Conservation (phyloP, 768 basidiomycete species). For the Lentinula sp. region DNA sequence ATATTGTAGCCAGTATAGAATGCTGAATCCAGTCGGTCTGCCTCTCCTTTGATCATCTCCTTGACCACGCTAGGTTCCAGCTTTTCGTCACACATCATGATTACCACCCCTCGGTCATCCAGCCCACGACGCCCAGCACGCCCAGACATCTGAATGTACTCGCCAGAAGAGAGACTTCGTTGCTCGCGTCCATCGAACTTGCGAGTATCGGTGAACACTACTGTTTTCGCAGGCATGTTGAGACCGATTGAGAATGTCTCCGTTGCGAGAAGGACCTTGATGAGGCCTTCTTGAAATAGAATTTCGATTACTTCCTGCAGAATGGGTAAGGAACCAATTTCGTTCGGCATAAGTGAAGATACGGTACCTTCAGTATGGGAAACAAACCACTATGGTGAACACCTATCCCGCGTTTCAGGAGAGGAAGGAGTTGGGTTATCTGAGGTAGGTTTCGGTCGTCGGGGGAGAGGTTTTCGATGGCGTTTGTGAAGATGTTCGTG, state of each 20-base stretch:
- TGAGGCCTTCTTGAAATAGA: constrained; percentile 91
- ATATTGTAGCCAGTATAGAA: constrained; percentile 99
- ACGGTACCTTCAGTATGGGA: too few species aligned
- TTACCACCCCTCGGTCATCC: constrained; percentile 98
- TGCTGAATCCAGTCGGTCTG: constrained; percentile 93
- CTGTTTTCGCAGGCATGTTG: constrained; percentile 99
- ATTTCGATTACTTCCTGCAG: constrained; percentile 93
- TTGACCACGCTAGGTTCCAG: constrained; percentile 89
- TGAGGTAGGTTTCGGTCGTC: constrained; percentile 90
- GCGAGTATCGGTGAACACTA: constrained; percentile 90
- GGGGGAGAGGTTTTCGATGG: constrained; percentile 55
- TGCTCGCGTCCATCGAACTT: constrained; percentile 80
- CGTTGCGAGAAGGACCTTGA: constrained; percentile 97
- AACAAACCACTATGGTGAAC: too few species aligned
- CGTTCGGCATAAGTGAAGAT: too few species aligned
- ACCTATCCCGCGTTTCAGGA: constrained; percentile 46
- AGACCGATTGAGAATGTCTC: constrained; percentile 30
- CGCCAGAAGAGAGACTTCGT: constrained; percentile 86
- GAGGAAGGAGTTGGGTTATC: constrained; percentile 85
- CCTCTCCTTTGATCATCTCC: constrained; percentile 96
- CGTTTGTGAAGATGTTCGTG: constrained; percentile 86
- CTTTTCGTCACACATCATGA: constrained; percentile 99
- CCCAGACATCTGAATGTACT: constrained; percentile 99
- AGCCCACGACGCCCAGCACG: constrained; percentile 95
- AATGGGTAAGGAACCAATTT: too few species aligned